phyloP scores from a whole-genome alignment of 164 flowering plant genomes.

The Tetrastigma voinierianum region DNA sequence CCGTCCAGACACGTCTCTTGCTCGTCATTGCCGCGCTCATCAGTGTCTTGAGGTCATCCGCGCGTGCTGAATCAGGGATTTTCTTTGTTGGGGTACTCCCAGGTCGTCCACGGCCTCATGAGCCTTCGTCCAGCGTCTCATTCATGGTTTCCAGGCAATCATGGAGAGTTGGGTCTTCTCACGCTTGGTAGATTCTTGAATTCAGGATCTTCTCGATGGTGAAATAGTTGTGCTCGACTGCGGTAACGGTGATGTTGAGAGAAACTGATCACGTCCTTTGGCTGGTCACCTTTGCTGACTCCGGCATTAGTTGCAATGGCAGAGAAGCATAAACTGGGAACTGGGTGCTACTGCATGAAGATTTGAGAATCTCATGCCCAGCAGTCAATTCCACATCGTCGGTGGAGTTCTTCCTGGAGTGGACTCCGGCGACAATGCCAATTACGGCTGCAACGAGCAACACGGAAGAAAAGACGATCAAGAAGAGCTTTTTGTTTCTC shows the following conservation, averaged over 20 bases:
- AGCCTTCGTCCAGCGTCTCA: slow-evolving; percentile 78
- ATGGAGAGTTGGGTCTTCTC: slow-evolving; percentile 64
- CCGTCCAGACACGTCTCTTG: slow-evolving; percentile 80
- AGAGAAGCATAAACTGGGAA: slow-evolving; percentile 71
- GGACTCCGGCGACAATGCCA: slow-evolving; percentile 39
- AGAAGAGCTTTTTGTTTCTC: slow-evolving; percentile 34
- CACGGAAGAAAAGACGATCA: slow-evolving; percentile 32
- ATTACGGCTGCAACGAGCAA: slow-evolving; percentile 35
- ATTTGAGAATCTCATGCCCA: slow-evolving; percentile 49
- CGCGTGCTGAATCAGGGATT: slow-evolving; percentile 42
- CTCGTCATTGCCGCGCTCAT: slow-evolving; percentile 74
- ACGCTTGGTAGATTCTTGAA: slow-evolving; percentile 31
- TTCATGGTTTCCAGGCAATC: slow-evolving; percentile 76
- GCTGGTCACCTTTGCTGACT: slow-evolving; percentile 17
- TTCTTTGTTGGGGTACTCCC: slow-evolving; percentile 47
- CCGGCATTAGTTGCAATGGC: slow-evolving; percentile 36
- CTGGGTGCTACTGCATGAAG: slow-evolving; percentile 57
- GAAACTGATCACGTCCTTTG: slow-evolving; percentile 66
- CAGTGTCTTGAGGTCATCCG: slow-evolving; percentile 62
- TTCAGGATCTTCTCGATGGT: slow-evolving; percentile 34
- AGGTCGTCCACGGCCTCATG: slow-evolving; percentile 45
- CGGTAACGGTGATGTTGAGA: slow-evolving; percentile 44
- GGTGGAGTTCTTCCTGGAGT: slow-evolving; percentile 15
- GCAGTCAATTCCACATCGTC: neutral
- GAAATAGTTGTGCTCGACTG: slow-evolving; percentile 50